phyloP scores from a whole-genome alignment of 2,329 filamentous ascomycete genomes.

The Alternaria gansuensis region DNA sequence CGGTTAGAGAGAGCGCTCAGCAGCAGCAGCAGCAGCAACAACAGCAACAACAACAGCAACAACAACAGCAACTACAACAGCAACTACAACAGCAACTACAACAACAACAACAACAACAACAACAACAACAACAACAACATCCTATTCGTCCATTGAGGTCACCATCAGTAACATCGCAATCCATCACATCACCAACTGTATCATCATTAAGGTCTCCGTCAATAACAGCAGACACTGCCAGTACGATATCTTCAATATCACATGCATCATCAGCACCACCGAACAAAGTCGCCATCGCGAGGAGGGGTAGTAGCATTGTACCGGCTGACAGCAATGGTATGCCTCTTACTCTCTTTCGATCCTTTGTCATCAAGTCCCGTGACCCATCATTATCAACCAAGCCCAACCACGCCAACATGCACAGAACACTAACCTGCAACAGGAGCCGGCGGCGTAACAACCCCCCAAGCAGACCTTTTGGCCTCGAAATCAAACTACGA shows the following conservation, averaged over 20 bases:
- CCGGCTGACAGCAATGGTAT: constrained; percentile 39
- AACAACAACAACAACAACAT: constrained; percentile 19
- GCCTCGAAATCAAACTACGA: constrained; percentile 46
- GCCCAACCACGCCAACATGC: too few species aligned
- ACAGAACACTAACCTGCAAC: constrained; percentile 3
- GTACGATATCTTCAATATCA: constrained; percentile 38
- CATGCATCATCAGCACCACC: constrained; percentile 36
- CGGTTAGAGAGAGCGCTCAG: constrained; percentile 39
- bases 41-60: not conserved
- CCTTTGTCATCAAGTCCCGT: constrained; percentile 8
- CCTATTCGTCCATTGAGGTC: constrained; percentile 28
- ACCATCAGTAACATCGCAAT: constrained; percentile 21
- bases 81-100: constrained; percentile 13
- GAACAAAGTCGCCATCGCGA: constrained; percentile 38
- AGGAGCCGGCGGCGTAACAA: constrained; percentile 40
- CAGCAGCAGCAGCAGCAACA: constrained; percentile 31
- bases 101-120: constrained; percentile 18
- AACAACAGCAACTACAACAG: constrained; percentile 5
- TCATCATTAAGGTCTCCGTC: constrained; percentile 34
- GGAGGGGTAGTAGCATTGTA: constrained; percentile 32
- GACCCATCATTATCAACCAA: constrained; percentile 4
- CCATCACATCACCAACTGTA: constrained; percentile 23
- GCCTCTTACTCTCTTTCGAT: not conserved
- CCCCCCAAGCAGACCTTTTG: constrained; percentile 40
- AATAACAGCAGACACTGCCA: constrained; percentile 35